These are phyloP conservation scores for Strobilomyces dryophilus DNA, from an alignment of 768 basidiomycete genomes.

Conservation along the genomic window DNA sequence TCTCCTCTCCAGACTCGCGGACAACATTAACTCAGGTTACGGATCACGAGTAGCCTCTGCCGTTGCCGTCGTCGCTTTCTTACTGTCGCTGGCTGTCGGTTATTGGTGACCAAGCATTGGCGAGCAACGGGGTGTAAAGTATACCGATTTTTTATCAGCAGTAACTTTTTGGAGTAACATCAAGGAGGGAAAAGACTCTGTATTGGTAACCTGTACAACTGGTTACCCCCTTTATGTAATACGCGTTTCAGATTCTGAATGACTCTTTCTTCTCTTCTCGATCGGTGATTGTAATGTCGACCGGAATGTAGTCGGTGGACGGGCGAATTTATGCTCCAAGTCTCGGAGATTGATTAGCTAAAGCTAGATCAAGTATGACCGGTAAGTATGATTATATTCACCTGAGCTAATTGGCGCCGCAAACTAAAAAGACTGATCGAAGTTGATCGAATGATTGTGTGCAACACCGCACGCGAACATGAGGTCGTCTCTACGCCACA, in stretches of 20 bases:
- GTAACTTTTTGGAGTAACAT: slow-evolving; percentile 1
- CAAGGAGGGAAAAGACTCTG: slow-evolving; percentile 10
- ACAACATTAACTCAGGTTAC: slow-evolving; percentile 17
- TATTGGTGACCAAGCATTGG: neutral
- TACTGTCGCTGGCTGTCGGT: neutral
- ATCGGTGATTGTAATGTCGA: neutral
- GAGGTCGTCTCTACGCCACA: neutral
- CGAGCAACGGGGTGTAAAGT: neutral
- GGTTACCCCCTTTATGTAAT: slow-evolving; percentile 29
- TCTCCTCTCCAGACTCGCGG: slow-evolving; percentile 23
- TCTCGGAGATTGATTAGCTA: neutral
- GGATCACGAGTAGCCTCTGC: slow-evolving; percentile 9
- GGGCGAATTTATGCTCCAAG: neutral
- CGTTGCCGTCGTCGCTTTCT: neutral
- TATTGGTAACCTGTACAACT: slow-evolving; percentile 22
- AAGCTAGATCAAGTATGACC: neutral
- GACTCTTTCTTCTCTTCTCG: neutral
- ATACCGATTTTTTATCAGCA: slow-evolving; percentile 10
- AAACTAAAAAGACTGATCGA: neutral
- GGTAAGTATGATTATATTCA: neutral
- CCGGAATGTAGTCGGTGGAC: neutral
- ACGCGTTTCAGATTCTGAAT: neutral
- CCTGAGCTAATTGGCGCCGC: neutral
- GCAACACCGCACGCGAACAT: neutral
- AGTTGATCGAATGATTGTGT: neutral